These are phyloP conservation scores for Rhizomucor pusillus DNA, from an alignment of 371 early-diverging fungal genomes.

Conservation along the genomic window DNA sequence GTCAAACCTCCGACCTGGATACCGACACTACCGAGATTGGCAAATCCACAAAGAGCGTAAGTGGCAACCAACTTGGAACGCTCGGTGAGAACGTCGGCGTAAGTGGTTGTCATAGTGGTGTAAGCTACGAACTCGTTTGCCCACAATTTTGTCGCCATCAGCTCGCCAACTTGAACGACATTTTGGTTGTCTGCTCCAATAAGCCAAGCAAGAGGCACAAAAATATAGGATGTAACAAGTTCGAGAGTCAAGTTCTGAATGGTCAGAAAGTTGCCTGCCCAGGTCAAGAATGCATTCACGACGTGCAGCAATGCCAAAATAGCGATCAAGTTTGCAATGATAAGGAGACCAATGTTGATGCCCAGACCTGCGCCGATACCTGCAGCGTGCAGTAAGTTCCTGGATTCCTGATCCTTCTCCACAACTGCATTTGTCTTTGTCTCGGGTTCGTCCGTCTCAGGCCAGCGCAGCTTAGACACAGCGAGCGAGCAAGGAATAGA, in stretches of 20 bases:
- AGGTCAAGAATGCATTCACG: slow-evolving; percentile 70
- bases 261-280: slow-evolving; percentile 73
- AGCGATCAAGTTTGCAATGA: slow-evolving; percentile 74
- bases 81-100: slow-evolving; percentile 22
- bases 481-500: slow-evolving; percentile 88
- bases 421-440: slow-evolving; percentile 59
- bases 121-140: slow-evolving; percentile 93
- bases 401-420: slow-evolving; percentile 49
- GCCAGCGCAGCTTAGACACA: slow-evolving; percentile 76
- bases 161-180: slow-evolving; percentile 61
- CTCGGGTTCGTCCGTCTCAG: slow-evolving; percentile 79
- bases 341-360: slow-evolving; percentile 72
- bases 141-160: slow-evolving; percentile 86
- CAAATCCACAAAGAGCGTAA: slow-evolving; percentile 89
- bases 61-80: slow-evolving; percentile 60
- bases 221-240: slow-evolving; percentile 70
- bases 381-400: slow-evolving; percentile 80
- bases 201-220: slow-evolving; percentile 70
- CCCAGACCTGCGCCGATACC: slow-evolving; percentile 87
- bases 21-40: slow-evolving; percentile 86
- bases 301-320: slow-evolving; percentile 71
- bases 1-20: slow-evolving; percentile 83
- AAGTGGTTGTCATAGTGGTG: slow-evolving; percentile 35
- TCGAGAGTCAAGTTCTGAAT: slow-evolving; percentile 64
- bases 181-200: slow-evolving; percentile 74